These are phyloP conservation scores for Nicotiana sylvestris DNA, from an alignment of 257 asterid species.

Conservation along the genomic window DNA sequence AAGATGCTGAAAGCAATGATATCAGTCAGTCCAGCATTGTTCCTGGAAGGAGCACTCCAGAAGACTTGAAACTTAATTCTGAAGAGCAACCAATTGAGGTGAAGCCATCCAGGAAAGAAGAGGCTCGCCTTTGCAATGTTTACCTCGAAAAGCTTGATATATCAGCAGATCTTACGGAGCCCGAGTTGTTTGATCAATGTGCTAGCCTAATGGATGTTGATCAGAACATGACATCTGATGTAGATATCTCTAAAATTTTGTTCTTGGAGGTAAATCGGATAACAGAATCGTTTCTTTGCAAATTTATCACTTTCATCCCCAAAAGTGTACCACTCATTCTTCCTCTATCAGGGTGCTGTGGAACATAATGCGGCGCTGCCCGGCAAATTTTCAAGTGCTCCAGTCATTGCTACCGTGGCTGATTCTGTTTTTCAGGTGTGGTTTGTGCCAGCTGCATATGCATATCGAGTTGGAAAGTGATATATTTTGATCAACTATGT, in stretches of 20 bases:
- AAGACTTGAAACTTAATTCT: constrained; percentile 25
- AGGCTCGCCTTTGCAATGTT: constrained; percentile 29
- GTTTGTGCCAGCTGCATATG: neutral
- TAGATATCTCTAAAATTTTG: constrained; percentile 40
- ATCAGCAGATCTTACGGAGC: constrained; percentile 77
- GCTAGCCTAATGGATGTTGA: constrained; percentile 40
- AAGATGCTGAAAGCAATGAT: constrained; percentile 42
- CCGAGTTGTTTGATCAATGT: constrained; percentile 61
- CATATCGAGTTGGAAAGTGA: neutral
- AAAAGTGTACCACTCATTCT: neutral
- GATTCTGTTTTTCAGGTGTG: constrained; percentile 76
- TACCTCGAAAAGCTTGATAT: constrained; percentile 84
- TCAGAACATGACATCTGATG: constrained; percentile 30
- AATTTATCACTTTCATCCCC: neutral
- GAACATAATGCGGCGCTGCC: constrained; percentile 33
- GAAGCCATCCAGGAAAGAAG: constrained; percentile 43
- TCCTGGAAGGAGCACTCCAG: constrained; percentile 35
- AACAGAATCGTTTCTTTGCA: neutral
- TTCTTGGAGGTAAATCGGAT: constrained; percentile 59
- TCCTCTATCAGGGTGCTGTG: constrained; percentile 38
- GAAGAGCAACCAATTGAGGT: constrained; percentile 29
- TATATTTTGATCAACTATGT: neutral
- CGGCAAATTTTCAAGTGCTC: constrained; percentile 25
- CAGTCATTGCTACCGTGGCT: constrained; percentile 44
- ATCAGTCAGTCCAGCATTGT: constrained; percentile 32